A percentile compares a stretch with the other conserved stretches of the same genome.
phyloP scores from a whole-genome alignment of 345 rosid genomes.

The Brassica juncea region DNA sequence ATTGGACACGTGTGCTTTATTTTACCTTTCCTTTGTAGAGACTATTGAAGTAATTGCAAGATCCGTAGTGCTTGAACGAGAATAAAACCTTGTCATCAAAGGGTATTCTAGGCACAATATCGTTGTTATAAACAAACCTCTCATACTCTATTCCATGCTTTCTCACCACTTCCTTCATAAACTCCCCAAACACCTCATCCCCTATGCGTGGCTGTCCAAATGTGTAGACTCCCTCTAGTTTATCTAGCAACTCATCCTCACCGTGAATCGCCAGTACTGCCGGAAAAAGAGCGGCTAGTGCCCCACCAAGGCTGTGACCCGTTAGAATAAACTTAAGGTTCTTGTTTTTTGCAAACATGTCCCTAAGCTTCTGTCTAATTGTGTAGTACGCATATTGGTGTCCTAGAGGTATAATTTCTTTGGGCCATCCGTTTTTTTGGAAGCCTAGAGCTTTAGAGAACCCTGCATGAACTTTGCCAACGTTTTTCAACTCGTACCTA shows the following conservation, averaged over 20 bases:
- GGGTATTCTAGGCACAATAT: conserved; percentile 61
- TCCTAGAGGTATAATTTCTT: conserved; percentile 15
- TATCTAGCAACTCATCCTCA: conserved; percentile 45
- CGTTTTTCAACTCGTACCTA: conserved; percentile 33
- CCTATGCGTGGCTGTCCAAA: conserved; percentile 85
- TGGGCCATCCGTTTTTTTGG: conserved; percentile 52
- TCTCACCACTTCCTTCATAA: conserved; percentile 45
- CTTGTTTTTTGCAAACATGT: conserved; percentile 29
- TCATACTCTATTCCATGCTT: conserved; percentile 45
- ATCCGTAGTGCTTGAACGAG: conserved; percentile 63
- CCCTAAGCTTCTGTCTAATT: conserved; percentile 47
- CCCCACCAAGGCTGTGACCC: conserved; percentile 75
- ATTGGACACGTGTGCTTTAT: not conserved
- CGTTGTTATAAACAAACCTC: conserved; percentile 66
- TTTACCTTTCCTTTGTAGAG: conserved; percentile 57
- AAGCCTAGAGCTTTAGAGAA: conserved; percentile 71
- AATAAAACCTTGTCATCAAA: conserved; percentile 47
- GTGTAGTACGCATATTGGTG: conserved; percentile 56
- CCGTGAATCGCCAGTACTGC: conserved; percentile 56
- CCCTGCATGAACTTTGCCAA: conserved; percentile 59
- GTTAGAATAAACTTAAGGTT: conserved; percentile 56
- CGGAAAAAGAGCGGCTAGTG: conserved; percentile 56
- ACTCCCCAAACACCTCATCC: conserved; percentile 48
- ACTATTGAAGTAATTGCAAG: conserved; percentile 60
- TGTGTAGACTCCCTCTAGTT: conserved; percentile 64